Evolutionary conservation across 1,139 yeast species (phyloP), one percentile per base, ranked within the genome.

Genomic region (Blastobotrys buckinghamii): DNA sequence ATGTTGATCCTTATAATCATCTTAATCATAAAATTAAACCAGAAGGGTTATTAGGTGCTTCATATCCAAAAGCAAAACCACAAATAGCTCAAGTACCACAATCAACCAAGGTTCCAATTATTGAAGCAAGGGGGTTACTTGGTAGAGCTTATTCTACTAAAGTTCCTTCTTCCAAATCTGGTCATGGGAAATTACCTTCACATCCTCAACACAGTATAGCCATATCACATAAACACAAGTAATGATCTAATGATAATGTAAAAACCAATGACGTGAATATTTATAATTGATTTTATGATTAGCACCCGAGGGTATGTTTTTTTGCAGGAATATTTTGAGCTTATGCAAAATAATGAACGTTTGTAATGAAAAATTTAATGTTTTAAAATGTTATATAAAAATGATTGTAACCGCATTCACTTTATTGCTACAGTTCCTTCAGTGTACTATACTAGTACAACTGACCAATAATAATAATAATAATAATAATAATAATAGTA

Each of bases 181-280:
- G 6, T 17, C 16, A 26, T 26, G 38, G 24, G 12, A 10, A 29
- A 3, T 32, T 45, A n/a, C n/a, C n/a, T n/a, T n/a, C n/a, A n/a
- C n/a, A n/a, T 5, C 49, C 49, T 5, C 49, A 46, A 33, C 49
- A 46, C 27, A 35, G 26, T 32, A 46, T 46, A 45, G 49, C 45
- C 3, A 41, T 46, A 9, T 42, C 41, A 32, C 49, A 46, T 38
- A 44, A n/a, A 29, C 17, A 39, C 24, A 8, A 37, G n/a, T n/a
- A n/a, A n/a, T n/a, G n/a, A n/a, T n/a, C n/a, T n/a, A n/a, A n/a
- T n/a, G n/a, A n/a, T n/a, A n/a, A n/a, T n/a, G n/a, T n/a, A n/a
- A n/a, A n/a, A n/a, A n/a, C n/a, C n/a, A n/a, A n/a, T n/a, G n/a
- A n/a, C n/a, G n/a, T n/a, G n/a, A n/a, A n/a, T n/a, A n/a, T n/a